A percentile compares a stretch with the other conserved stretches of the same genome.
These are phyloP conservation scores for Dictyophora rubrovolvata DNA, from an alignment of 768 basidiomycete genomes.

Conservation along the genomic window DNA sequence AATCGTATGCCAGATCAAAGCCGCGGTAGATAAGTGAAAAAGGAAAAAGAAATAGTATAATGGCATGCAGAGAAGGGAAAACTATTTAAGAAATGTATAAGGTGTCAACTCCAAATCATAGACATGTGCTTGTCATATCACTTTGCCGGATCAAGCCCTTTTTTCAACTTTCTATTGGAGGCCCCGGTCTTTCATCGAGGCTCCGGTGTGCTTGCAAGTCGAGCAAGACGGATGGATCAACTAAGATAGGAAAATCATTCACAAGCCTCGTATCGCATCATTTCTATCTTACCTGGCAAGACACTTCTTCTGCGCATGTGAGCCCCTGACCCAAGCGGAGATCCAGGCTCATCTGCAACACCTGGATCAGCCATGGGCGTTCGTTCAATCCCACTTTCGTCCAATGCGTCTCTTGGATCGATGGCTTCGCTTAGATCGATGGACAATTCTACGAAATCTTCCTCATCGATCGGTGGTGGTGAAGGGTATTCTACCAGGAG, in stretches of 20 bases:
- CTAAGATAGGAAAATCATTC: constrained; percentile 27
- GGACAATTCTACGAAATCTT: constrained; percentile 78
- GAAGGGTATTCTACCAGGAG: constrained; percentile 64
- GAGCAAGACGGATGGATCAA: constrained; percentile 80
- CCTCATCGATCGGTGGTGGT: constrained; percentile 67
- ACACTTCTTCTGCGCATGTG: constrained; percentile 95
- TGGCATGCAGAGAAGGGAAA: background rate
- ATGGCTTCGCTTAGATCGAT: constrained; percentile 82
- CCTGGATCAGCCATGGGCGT: constrained; percentile 92
- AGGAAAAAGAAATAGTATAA: background rate
- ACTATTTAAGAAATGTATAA: background rate
- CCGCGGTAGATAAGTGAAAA: constrained; percentile 4
- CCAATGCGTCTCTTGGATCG: constrained; percentile 52
- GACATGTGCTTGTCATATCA: background rate
- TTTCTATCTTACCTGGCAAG: constrained; percentile 55
- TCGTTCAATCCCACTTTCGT: constrained; percentile 74
- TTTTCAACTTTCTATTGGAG: constrained; percentile 5
- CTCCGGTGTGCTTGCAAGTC: constrained; percentile 84
- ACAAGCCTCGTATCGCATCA: background rate
- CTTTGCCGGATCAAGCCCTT: background rate
- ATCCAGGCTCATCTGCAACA: constrained; percentile 51
- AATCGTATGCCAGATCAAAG: constrained; percentile 1
- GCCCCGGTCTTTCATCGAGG: constrained; percentile 47
- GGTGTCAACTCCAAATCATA: background rate
- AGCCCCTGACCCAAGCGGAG: constrained; percentile 47